Conservation (phyloP, 2,329 filamentous ascomycete species). For the Ophiostoma quercus region DNA sequence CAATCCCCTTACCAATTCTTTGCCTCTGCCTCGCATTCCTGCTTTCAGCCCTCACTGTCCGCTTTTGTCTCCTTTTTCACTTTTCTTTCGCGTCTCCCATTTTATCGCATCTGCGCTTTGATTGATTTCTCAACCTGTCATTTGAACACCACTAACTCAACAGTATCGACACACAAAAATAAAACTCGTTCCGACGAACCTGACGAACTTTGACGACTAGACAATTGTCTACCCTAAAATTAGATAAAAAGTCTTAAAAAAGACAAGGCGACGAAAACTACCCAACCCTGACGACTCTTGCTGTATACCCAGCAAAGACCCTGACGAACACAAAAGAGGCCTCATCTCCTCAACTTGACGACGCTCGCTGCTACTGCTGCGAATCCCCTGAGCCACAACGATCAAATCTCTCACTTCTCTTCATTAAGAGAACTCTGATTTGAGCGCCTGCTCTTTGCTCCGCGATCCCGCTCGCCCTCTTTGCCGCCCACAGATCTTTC, state of each 20-base stretch:
- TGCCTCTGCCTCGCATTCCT: constrained; percentile 5
- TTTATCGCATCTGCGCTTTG: neutral
- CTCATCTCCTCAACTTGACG: neutral
- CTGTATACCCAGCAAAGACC: constrained; percentile 13
- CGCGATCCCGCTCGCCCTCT: neutral
- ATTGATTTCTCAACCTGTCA: neutral
- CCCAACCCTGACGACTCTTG: constrained; percentile 12
- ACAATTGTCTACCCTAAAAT: neutral
- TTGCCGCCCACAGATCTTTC: constrained; percentile 28
- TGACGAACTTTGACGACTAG: constrained; percentile 13
- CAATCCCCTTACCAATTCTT: neutral
- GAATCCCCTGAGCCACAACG: neutral
- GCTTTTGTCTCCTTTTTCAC: neutral
- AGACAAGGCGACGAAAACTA: neutral
- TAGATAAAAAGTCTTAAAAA: neutral
- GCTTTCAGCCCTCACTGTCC: constrained; percentile 6
- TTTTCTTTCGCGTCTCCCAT: neutral
- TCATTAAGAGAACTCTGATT: neutral
- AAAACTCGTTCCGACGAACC: constrained; percentile 4
- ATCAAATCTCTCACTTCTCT: neutral
- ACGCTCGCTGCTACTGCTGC: constrained; percentile 12
- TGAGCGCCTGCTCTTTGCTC: neutral
- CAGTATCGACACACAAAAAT: neutral
- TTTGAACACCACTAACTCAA: neutral
- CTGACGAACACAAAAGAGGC: constrained; percentile 12